Conservation (phyloP, 2,329 filamentous ascomycete genomes). For the Bipolaris victoriae region DNA sequence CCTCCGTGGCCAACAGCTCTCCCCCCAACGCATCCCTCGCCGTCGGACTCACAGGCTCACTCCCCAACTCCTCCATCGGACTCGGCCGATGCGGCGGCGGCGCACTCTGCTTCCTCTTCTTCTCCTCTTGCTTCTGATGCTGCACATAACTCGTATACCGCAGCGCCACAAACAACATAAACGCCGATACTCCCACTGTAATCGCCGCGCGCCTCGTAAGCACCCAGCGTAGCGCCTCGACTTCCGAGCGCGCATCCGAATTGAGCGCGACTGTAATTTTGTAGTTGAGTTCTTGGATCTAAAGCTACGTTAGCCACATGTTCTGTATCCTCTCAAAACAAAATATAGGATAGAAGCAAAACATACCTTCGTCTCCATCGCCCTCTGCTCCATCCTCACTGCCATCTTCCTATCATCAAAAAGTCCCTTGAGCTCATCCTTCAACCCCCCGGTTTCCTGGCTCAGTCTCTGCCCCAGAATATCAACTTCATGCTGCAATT, state of each 20-base stretch:
- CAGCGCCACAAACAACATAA: constrained; percentile 53
- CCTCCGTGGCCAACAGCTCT: constrained; percentile 42
- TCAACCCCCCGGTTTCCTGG: constrained; percentile 80
- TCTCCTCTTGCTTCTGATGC: constrained; percentile 49
- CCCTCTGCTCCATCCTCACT: constrained; percentile 84
- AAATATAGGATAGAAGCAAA: not conserved
- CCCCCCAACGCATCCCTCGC: constrained; percentile 34
- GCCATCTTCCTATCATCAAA: constrained; percentile 96
- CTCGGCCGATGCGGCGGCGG: constrained; percentile 21
- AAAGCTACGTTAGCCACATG: not conserved
- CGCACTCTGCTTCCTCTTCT: constrained; percentile 41
- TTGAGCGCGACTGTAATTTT: constrained; percentile 91
- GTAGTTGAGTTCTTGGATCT: constrained; percentile 94
- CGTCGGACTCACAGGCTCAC: constrained; percentile 1
- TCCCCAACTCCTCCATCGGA: constrained; percentile 19
- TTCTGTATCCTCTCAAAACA: no score
- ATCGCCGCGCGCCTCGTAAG: constrained; percentile 69
- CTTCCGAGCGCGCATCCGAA: constrained; percentile 88
- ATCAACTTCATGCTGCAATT: constrained; percentile 94
- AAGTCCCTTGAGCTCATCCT: constrained; percentile 91
- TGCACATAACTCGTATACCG: constrained; percentile 50
- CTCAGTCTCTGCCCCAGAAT: constrained; percentile 83
- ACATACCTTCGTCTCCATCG: constrained; percentile 75
- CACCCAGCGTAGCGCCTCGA: constrained; percentile 91
- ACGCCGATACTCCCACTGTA: constrained; percentile 58